Conservation (phyloP, 1,284 basidiomycete genomes). For the Apiotrichum gamsii region DNA sequence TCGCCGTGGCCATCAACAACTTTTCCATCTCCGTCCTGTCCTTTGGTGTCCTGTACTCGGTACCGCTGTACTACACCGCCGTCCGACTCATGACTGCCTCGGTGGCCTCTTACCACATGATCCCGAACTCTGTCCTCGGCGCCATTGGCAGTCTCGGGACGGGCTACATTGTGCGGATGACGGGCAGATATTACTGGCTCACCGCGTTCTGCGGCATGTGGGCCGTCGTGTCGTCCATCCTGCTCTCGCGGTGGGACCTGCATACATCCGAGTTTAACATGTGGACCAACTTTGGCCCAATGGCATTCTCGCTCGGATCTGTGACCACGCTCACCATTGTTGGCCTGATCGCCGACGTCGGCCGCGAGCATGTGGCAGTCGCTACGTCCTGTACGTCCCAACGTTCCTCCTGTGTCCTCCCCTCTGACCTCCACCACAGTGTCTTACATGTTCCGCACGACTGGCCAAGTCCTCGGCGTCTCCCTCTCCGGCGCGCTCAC, state of each 20-base stretch:
- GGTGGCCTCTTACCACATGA: conserved; percentile 69
- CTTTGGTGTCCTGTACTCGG: conserved; percentile 79
- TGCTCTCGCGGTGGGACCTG: conserved; percentile 28
- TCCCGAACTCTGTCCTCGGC: conserved; percentile 79
- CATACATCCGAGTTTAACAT: conserved; percentile 52
- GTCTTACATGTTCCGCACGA: conserved; percentile 81
- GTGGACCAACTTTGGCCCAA: conserved; percentile 14
- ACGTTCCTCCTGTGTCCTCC: background rate
- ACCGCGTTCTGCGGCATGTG: conserved; percentile 23
- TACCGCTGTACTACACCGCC: conserved; percentile 82
- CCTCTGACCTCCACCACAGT: conserved; percentile 51
- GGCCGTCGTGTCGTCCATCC: conserved; percentile 22
- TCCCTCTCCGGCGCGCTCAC: conserved; percentile 72
- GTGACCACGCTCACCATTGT: conserved; percentile 41
- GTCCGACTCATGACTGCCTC: conserved; percentile 68
- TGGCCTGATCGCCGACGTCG: conserved; percentile 74
- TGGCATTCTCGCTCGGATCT: conserved; percentile 22
- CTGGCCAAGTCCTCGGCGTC: conserved; percentile 84
- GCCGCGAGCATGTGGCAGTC: conserved; percentile 70
- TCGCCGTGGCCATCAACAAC: conserved; percentile 73
- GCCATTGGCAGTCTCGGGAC: conserved; percentile 73
- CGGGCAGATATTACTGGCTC: conserved; percentile 70
- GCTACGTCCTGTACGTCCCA: conserved; percentile 71
- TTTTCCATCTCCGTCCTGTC: conserved; percentile 58
- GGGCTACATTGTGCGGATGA: conserved; percentile 77